Evolutionary conservation across 176 grass and related monocot species (phyloP).

Genomic region (Musa itinerans): DNA sequence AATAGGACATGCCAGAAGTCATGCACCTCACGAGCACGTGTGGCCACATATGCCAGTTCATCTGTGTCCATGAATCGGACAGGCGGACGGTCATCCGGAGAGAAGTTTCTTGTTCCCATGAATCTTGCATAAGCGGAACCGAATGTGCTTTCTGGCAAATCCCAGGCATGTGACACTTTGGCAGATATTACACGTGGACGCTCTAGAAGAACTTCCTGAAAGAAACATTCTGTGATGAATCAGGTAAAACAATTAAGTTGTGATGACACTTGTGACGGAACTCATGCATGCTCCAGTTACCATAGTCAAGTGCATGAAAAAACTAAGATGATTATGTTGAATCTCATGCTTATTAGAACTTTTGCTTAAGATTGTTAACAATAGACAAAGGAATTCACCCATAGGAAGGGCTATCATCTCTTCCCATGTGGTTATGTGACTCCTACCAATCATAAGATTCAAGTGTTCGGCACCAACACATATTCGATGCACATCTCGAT

Average conservation of each 20-base stretch:
- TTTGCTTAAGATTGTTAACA: too few species aligned
- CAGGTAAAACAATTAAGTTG: background rate
- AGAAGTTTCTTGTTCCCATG: slow-evolving; percentile 97
- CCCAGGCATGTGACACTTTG: slow-evolving; percentile 63
- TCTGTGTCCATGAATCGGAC: slow-evolving; percentile 88
- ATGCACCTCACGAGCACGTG: slow-evolving; percentile 74
- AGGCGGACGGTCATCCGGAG: slow-evolving; percentile 68
- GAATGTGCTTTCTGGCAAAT: slow-evolving; percentile 76
- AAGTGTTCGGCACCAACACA: too few species aligned
- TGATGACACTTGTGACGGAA: too few species aligned
- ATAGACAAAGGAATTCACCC: too few species aligned
- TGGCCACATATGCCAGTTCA: slow-evolving; percentile 61
- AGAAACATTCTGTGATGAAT: background rate
- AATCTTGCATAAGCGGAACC: slow-evolving; percentile 76
- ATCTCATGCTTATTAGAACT: too few species aligned
- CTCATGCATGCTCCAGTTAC: too few species aligned
- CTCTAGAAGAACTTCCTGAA: slow-evolving; percentile 75
- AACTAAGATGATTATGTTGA: too few species aligned
- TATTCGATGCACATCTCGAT: too few species aligned
- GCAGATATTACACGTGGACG: slow-evolving; percentile 68
- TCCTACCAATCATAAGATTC: too few species aligned
- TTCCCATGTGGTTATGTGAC: too few species aligned
- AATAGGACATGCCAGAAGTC: slow-evolving; percentile 93
- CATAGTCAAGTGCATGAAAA: too few species aligned
- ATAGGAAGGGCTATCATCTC: too few species aligned